Conservation (phyloP, 495 filamentous ascomycete species). For the Hypoxylon perforatum region DNA sequence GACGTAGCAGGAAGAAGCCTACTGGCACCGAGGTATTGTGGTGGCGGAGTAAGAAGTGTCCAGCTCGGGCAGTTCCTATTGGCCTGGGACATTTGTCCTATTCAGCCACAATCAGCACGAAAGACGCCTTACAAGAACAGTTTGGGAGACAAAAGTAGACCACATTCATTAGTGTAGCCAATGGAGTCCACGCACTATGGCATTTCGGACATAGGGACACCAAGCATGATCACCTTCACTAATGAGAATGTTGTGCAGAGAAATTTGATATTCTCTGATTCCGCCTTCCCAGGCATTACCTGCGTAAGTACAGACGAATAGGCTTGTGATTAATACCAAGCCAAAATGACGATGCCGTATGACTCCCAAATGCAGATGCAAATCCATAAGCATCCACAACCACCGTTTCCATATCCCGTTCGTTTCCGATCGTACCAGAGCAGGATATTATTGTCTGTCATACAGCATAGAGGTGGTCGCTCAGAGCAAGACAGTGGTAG, state of each 20-base stretch:
- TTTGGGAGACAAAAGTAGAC: no score
- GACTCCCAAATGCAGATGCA: slow-evolving; percentile 45
- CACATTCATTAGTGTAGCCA: neutral
- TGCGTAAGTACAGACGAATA: slow-evolving; percentile 42
- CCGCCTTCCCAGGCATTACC: slow-evolving; percentile 39
- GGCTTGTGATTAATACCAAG: slow-evolving; percentile 37
- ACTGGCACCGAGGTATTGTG: no score
- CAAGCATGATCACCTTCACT: slow-evolving; percentile 8
- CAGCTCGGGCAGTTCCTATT: no score
- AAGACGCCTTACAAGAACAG: no score
- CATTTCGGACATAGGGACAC: neutral
- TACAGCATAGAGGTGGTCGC: slow-evolving; percentile 33
- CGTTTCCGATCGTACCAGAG: slow-evolving; percentile 34
- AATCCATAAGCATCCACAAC: slow-evolving; percentile 37
- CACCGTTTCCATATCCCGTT: slow-evolving; percentile 36
- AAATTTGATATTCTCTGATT: slow-evolving; percentile 29
- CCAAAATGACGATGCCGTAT: slow-evolving; percentile 42
- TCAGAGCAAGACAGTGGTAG: slow-evolving; percentile 27
- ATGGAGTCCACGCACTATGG: neutral
- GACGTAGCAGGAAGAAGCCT: no score
- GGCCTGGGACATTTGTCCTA: no score
- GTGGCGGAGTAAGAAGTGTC: no score
- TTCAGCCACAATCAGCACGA: no score
- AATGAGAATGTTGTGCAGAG: slow-evolving; percentile 21
- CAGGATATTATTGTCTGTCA: slow-evolving; percentile 34